Percentiles rank a stretch among this genome's conserved stretches.
Evolutionary conservation across 169 alveolate genomes (phyloP).

Genomic region (Cryptosporidium muris): DNA sequence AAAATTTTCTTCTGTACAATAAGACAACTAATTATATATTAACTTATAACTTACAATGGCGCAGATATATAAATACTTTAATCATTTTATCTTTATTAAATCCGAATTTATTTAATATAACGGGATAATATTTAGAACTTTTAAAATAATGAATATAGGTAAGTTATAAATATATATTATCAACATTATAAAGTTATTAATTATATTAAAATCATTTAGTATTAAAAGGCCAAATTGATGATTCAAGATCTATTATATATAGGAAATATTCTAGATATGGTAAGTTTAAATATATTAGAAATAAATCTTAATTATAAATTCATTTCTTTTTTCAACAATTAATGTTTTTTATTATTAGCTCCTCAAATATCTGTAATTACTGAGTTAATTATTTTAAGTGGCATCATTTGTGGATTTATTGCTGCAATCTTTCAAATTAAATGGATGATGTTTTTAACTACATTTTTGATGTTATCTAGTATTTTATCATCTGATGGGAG

Average conservation of each 20-base stretch:
- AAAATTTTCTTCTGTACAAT: too few species aligned
- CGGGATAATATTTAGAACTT: too few species aligned
- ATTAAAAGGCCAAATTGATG: constrained; percentile 27
- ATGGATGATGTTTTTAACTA: constrained; percentile 12
- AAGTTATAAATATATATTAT: too few species aligned
- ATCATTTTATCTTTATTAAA: too few species aligned
- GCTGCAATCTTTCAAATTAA: constrained; percentile 59
- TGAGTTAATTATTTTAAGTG: constrained; percentile 46
- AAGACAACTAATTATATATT: too few species aligned
- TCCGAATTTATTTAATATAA: too few species aligned
- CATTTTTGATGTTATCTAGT: constrained; percentile 36
- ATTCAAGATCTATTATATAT: constrained; percentile 11
- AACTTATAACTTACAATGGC: background rate
- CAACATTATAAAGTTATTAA: background rate
- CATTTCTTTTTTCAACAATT: background rate
- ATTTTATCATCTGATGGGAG: constrained; percentile 48
- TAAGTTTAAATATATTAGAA: constrained; percentile 1
- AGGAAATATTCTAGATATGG: constrained; percentile 18
- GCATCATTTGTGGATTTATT: constrained; percentile 32
- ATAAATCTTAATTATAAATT: background rate
- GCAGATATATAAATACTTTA: too few species aligned
- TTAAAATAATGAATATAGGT: too few species aligned
- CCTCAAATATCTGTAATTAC: constrained; percentile 30
- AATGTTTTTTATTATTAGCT: constrained; percentile 3
- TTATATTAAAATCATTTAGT: background rate